These are phyloP conservation scores for Verticillium albo-atrum DNA, from an alignment of 2,329 filamentous ascomycete genomes.

Conservation along the genomic window DNA sequence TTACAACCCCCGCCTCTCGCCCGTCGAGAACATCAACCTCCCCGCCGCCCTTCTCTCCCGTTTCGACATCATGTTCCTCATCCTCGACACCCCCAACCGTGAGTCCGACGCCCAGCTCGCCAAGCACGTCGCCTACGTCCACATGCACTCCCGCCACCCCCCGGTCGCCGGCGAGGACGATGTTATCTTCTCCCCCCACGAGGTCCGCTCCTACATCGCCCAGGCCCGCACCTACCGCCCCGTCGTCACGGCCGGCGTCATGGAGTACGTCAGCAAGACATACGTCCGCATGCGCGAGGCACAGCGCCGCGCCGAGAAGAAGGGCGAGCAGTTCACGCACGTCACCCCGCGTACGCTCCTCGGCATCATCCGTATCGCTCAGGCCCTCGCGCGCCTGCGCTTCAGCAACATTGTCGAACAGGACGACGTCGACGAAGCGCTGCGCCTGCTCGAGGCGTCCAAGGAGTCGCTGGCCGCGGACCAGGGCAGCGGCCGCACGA, in stretches of 20 bases:
- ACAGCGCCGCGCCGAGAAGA: slow-evolving; percentile 85
- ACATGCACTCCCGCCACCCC: slow-evolving; percentile 94
- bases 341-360: slow-evolving; percentile 91
- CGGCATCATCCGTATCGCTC: slow-evolving; percentile 86
- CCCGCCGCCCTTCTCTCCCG: slow-evolving; percentile 94
- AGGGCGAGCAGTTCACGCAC: slow-evolving; percentile 89
- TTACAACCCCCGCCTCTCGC: slow-evolving; percentile 95
- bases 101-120: slow-evolving; percentile 91
- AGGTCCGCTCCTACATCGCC: slow-evolving; percentile 94
- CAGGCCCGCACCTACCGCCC: slow-evolving; percentile 87
- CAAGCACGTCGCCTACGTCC: slow-evolving; percentile 91
- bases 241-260: slow-evolving; percentile 76
- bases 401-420: slow-evolving; percentile 82
- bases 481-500: slow-evolving; percentile 51
- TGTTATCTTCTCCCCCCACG: slow-evolving; percentile 84
- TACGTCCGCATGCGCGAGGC: slow-evolving; percentile 93
- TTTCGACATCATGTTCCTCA: slow-evolving; percentile 95
- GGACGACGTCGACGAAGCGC: slow-evolving; percentile 92
- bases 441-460: slow-evolving; percentile 86
- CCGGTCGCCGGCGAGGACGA: slow-evolving; percentile 52
- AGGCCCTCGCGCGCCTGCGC: slow-evolving; percentile 86
- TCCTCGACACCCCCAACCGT: slow-evolving; percentile 87
- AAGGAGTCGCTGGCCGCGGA: slow-evolving; percentile 86
- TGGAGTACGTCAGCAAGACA: slow-evolving; percentile 94
- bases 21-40: slow-evolving; percentile 98